phyloP scores from a whole-genome alignment of 768 basidiomycete species.

The Leccinum ochraceum region DNA sequence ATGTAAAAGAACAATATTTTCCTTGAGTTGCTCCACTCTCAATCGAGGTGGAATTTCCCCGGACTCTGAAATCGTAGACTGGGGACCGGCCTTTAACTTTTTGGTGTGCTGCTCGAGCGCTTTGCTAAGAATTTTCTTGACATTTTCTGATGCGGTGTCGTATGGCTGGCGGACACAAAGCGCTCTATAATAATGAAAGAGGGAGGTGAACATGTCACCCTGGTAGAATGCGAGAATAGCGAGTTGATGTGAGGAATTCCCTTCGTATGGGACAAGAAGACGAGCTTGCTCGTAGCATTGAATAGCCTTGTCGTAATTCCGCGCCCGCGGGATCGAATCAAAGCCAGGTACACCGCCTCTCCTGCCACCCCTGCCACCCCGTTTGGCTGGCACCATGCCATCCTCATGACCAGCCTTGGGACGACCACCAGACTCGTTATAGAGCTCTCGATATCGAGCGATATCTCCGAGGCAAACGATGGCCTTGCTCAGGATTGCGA shows the following conservation, averaged over 20 bases:
- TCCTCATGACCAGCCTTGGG: constrained; percentile 71
- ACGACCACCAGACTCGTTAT: constrained; percentile 70
- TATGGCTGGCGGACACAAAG: constrained; percentile 86
- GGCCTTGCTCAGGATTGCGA: constrained; percentile 83
- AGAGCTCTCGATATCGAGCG: constrained; percentile 89
- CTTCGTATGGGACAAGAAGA: constrained; percentile 80
- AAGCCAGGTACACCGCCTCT: constrained; percentile 46
- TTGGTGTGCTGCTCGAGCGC: constrained; percentile 60
- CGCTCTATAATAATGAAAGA: constrained; percentile 89
- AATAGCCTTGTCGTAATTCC: constrained; percentile 73
- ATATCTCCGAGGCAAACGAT: constrained; percentile 94
- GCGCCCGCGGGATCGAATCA: constrained; percentile 53
- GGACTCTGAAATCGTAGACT: constrained; percentile 32
- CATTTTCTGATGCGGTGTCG: constrained; percentile 83
- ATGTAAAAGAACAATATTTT: constrained; percentile 74
- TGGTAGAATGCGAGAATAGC: constrained; percentile 89
- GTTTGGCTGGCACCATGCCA: constrained; percentile 35
- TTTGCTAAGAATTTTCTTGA: constrained; percentile 70
- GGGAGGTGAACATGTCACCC: constrained; percentile 75
- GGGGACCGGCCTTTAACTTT: constrained; percentile 41
- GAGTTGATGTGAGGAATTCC: constrained; percentile 94
- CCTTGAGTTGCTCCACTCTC: constrained; percentile 66
- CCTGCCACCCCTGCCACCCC: constrained; percentile 40
- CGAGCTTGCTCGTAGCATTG: constrained; percentile 87
- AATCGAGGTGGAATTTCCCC: constrained; percentile 46